Evolutionary conservation across 441 rosid species (phyloP).

Genomic region (Bocquillonia castaneifolia): DNA sequence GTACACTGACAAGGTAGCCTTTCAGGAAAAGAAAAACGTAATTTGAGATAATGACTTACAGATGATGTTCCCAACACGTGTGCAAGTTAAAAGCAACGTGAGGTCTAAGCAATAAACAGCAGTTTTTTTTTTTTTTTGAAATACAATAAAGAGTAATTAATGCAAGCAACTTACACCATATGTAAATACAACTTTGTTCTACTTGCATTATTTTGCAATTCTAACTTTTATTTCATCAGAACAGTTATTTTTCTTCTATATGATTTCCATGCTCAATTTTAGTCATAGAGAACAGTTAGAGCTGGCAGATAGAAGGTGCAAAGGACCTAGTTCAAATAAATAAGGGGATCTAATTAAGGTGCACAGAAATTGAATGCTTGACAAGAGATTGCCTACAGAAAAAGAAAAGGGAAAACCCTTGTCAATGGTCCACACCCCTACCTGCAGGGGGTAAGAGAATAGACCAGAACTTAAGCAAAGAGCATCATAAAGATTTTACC

Average conservation of each 20-base stretch:
- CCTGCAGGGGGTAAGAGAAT: neutral
- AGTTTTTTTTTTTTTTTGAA: too few relatives aligned
- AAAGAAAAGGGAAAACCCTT: neutral
- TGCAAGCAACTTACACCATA: neutral
- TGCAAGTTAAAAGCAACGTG: neutral
- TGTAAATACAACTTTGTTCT: neutral
- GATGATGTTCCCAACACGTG: neutral
- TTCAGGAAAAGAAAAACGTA: neutral
- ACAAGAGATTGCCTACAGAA: neutral
- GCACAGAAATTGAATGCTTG: neutral
- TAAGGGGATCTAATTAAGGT: neutral
- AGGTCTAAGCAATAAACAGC: neutral
- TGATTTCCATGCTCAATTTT: neutral
- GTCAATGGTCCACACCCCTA: too few relatives aligned
- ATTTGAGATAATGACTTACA: neutral
- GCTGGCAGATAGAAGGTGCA: neutral
- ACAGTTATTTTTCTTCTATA: neutral
- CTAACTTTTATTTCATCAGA: neutral
- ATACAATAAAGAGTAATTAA: too few relatives aligned
- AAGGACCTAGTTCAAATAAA: too few relatives aligned
- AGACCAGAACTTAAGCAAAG: conserved; percentile 19
- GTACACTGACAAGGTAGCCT: neutral
- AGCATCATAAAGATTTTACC: conserved; percentile 38
- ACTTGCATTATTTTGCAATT: neutral
- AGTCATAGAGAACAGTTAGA: conserved; percentile 3